A percentile compares a stretch with the other conserved stretches of the same genome.
phyloP scores from a whole-genome alignment of 768 basidiomycete species.

The Pleurotus sapidus region DNA sequence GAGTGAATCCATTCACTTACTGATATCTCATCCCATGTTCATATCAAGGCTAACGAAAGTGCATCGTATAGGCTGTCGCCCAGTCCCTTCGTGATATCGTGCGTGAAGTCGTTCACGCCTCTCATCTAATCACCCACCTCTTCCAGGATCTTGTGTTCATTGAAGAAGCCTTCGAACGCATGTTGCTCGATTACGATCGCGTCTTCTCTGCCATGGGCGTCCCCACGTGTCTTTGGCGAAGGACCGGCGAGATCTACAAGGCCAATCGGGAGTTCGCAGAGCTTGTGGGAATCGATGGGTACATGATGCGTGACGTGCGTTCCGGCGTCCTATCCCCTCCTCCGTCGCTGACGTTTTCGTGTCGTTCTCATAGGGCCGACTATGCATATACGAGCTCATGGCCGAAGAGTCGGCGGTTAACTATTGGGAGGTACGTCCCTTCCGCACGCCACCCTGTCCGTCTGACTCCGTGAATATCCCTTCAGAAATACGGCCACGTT shows the following conservation, averaged over 20 bases:
- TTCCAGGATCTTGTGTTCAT: conserved; percentile 90
- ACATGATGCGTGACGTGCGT: conserved; percentile 82
- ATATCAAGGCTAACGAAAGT: conserved; percentile 1
- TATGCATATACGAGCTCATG: conserved; percentile 98
- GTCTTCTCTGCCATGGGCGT: conserved; percentile 96
- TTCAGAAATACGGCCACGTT: conserved; percentile 90
- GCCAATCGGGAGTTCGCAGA: conserved; percentile 95
- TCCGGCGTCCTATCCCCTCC: neutral
- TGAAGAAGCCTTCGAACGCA: conserved; percentile 95
- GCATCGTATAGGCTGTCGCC: conserved; percentile 57
- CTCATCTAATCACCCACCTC: neutral
- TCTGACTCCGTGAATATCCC: neutral
- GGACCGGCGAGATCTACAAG: conserved; percentile 99
- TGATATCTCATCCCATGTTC: neutral
- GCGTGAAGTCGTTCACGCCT: conserved; percentile 16
- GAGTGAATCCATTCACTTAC: conserved; percentile 41
- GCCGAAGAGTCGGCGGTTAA: conserved; percentile 95
- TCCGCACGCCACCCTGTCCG: neutral
- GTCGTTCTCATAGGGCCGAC: conserved; percentile 57
- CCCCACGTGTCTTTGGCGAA: conserved; percentile 93
- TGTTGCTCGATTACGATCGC: conserved; percentile 93
- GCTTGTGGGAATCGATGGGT: conserved; percentile 82
- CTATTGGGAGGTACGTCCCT: conserved; percentile 81
- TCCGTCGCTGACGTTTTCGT: conserved; percentile 7
- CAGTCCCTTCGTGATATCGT: conserved; percentile 84